These are phyloP conservation scores for Nitzschia putrida DNA, from an alignment of 108 stramenopile genomes.

Conservation along the genomic window DNA sequence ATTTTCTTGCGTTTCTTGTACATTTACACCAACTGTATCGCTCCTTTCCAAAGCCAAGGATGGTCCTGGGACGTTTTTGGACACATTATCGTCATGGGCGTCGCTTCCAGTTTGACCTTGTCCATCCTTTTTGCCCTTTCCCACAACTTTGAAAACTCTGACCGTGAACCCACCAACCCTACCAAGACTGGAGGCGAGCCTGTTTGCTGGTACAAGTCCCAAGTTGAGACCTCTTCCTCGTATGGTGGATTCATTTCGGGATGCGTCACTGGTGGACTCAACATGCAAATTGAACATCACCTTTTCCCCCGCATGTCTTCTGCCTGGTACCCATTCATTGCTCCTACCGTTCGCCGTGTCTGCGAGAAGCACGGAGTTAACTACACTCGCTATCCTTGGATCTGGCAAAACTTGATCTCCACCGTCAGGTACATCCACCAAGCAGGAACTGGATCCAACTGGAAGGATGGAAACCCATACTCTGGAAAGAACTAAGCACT, in stretches of 20 bases:
- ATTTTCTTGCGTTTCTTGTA: slow-evolving; percentile 61
- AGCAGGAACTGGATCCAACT: slow-evolving; percentile 74
- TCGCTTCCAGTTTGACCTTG: slow-evolving; percentile 69
- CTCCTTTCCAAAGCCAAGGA: slow-evolving; percentile 67
- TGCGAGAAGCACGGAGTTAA: slow-evolving; percentile 92
- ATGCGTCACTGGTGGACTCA: slow-evolving; percentile 86
- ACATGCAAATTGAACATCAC: slow-evolving; percentile 95
- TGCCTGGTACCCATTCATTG: slow-evolving; percentile 97
- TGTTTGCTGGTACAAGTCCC: slow-evolving; percentile 88
- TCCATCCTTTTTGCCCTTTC: slow-evolving; percentile 83
- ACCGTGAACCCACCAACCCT: slow-evolving; percentile 74
- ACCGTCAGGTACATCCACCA: slow-evolving; percentile 82
- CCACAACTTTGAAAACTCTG: slow-evolving; percentile 91
- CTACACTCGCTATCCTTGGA: slow-evolving; percentile 88
- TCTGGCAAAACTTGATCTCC: slow-evolving; percentile 75
- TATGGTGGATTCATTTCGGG: slow-evolving; percentile 88
- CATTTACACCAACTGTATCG: slow-evolving; percentile 65
- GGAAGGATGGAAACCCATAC: slow-evolving; percentile 50
- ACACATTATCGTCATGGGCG: slow-evolving; percentile 79
- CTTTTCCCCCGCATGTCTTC: slow-evolving; percentile 90
- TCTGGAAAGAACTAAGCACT: slow-evolving; percentile 27
- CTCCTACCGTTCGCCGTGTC: slow-evolving; percentile 90
- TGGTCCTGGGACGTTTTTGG: slow-evolving; percentile 34
- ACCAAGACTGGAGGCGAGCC: slow-evolving; percentile 61
- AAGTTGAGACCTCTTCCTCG: slow-evolving; percentile 89